Conservation (phyloP, 805 yeast species). For the Ogataea pini region DNA sequence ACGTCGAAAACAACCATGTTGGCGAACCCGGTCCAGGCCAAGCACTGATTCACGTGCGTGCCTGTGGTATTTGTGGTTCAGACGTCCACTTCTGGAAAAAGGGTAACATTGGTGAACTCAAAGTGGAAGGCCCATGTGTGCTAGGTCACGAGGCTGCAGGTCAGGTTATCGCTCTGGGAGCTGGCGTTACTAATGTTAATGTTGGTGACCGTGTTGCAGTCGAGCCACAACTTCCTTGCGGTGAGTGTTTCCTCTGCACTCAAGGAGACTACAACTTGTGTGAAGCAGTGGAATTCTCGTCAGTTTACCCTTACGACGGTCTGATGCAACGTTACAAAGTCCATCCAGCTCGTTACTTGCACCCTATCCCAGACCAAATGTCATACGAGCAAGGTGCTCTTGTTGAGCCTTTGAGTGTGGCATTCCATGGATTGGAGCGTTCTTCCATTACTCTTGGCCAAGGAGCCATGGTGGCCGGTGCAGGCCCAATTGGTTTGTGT, state of each 20-base stretch:
- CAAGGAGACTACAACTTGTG: conserved; percentile 44
- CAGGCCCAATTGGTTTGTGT: conserved; percentile 58
- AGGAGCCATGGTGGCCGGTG: conserved; percentile 50
- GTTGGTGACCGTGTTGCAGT: conserved; percentile 50
- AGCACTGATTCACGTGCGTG: conserved; percentile 59
- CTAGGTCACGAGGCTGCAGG: conserved; percentile 49
- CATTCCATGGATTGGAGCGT: conserved; percentile 50
- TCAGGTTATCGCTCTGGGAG: conserved; percentile 48
- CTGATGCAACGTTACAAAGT: conserved; percentile 39
- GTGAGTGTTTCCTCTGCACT: conserved; percentile 38
- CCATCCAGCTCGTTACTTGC: conserved; percentile 36
- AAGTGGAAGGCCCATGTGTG: conserved; percentile 36
- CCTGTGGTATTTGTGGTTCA: conserved; percentile 75
- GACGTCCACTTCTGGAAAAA: conserved; percentile 69
- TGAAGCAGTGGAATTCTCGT: conserved; percentile 38
- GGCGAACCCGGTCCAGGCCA: conserved; percentile 37
- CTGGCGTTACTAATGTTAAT: conserved; percentile 43
- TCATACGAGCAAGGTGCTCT: conserved; percentile 54
- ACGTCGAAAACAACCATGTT: conserved; percentile 20
- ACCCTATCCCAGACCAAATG: conserved; percentile 43
- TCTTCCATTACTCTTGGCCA: conserved; percentile 47
- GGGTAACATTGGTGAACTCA: conserved; percentile 58
- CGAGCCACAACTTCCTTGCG: conserved; percentile 58
- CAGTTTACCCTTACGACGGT: conserved; percentile 41
- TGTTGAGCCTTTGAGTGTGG: conserved; percentile 56